Evolutionary conservation across 306 rosid species (phyloP), one percentile per base, ranked within the genome.

Genomic region (Fragaria iinumae): DNA sequence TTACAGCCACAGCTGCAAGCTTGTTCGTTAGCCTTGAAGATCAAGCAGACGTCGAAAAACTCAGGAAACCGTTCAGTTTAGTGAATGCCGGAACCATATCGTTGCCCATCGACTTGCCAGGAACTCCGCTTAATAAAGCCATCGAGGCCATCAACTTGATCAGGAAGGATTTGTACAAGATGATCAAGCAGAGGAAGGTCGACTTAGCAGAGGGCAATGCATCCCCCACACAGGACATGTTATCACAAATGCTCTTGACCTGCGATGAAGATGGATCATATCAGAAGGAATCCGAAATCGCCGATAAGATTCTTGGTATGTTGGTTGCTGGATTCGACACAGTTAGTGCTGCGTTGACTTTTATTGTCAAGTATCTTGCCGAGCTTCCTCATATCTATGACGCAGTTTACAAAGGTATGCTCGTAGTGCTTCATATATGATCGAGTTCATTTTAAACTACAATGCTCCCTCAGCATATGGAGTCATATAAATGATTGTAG

Each of bases 281-380:
- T 39, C 77, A 83, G 89, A 75, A 0, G 7, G 91, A 91, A 44
- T 20, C 76, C 0, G 86, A 83, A 9, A 83, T 89, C 62, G 88
- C 86, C 0, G 88, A 85, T 63, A 87, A 89, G 81, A 89, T 88
- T 47, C 86, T 87, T 1, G 93, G 92, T 0, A 76, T 91, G 29
- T 73, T 91, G 76, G 81, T 89, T 14, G 92, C 88, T 18, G 91
- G 92, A 6, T 88, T 86, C 52, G 93, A 89, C 73, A 86, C 88
- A 3, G 80, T 89, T 0, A 86, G 91, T 44, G 83, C 73, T 32
- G 79, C 87, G 3, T 84, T 90, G 79, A 86, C 92, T 66, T 89
- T 88, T 81, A 57, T 89, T 3, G 92, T 88, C 27, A 89, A 89
- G 43, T 89, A 75, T 68, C 93, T 91, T 12, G 92, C 86, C 0